Evolutionary conservation across 2,329 filamentous ascomycete genomes (phyloP).

Genomic region (Allantophomopsis cytisporea): DNA sequence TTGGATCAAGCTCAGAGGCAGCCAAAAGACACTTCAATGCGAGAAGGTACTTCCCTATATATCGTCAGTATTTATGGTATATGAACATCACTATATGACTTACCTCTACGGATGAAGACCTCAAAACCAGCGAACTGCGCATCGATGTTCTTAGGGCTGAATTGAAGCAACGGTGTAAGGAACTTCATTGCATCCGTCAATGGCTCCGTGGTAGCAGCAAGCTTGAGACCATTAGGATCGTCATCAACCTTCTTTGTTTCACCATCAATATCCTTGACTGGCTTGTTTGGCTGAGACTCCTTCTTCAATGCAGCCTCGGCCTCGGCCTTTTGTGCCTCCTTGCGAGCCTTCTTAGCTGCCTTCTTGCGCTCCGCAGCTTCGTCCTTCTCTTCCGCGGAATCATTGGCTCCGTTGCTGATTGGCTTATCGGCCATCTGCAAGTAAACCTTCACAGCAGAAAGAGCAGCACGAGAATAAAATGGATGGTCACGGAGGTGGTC

Average conservation of each 20-base stretch:
- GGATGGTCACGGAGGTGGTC: conserved; percentile 84
- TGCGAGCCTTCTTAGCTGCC: conserved; percentile 87
- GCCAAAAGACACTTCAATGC: conserved; percentile 77
- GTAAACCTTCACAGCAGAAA: conserved; percentile 73
- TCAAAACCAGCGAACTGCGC: conserved; percentile 82
- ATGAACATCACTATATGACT: conserved; percentile 17
- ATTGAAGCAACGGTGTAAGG: conserved; percentile 66
- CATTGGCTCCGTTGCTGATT: conserved; percentile 48
- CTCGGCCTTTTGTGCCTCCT: conserved; percentile 60
- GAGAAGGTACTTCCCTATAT: conserved; percentile 68
- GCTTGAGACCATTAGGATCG: conserved; percentile 70
- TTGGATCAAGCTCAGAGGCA: conserved; percentile 52
- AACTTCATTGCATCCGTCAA: conserved; percentile 82
- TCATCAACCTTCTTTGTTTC: conserved; percentile 78
- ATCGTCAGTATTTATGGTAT: conserved; percentile 13
- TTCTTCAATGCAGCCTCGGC: conserved; percentile 63
- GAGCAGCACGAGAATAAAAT: conserved; percentile 75
- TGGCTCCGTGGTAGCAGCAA: conserved; percentile 71
- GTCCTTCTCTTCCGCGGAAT: conserved; percentile 27
- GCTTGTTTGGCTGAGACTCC: conserved; percentile 74
- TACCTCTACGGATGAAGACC: conserved; percentile 74
- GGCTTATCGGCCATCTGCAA: conserved; percentile 66
- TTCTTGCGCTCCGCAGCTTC: conserved; percentile 59
- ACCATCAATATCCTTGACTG: conserved; percentile 40
- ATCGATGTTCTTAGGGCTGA: conserved; percentile 67